Evolutionary conservation across 2,329 filamentous ascomycete genomes (phyloP), one percentile per base, ranked within the genome.

Genomic region (Incumbomyces delicatus): DNA sequence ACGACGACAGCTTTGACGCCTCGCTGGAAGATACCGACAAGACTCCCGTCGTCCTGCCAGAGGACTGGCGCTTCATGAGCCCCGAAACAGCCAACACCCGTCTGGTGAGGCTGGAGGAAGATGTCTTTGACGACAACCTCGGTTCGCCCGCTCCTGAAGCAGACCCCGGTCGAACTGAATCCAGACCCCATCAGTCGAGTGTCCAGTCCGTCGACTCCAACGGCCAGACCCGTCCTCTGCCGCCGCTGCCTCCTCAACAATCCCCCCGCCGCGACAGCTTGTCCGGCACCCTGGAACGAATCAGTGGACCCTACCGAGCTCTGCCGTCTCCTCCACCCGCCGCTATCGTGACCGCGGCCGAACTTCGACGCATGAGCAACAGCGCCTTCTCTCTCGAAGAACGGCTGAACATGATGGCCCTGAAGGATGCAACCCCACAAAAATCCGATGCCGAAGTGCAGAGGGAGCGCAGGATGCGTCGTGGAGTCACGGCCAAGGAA

Each of bases 1-100:
- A 77, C 36, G 86, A 90, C 35, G 90, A 95, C 61, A 95, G 90
- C 68, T 96, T 96, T 57, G 90, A 96, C 65, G 90, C 87, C 12
- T 94, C 88, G 6, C 75, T 96, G 1, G 90, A 96, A 66, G 90
- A 96, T 60, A 90, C 87, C 4, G 87, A 94, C 60, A 96, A 96
- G 72, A 96, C 92, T 1, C 92, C 92, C 0, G 92, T 98, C 10
- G 90, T 98, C n/a, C 78, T 94, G 17, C 92, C 92, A 1, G 92
- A 96, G 59, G 88, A 95, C 62, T 98, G 92, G 92, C 81, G 85
- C 53, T 85, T 78, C 54, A 80, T 82, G 75, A 89, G 69, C 68
- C 86, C 68, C 62, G 80, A 73, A 57, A 78, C 65, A 17, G 76
- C 71, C n/a, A 72, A 78, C 52, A 73, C 67, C 12, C 72, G 73